Base-by-base conservation (phyloP, 73 alveolate species). In the Paramecium octaurelia region DNA sequence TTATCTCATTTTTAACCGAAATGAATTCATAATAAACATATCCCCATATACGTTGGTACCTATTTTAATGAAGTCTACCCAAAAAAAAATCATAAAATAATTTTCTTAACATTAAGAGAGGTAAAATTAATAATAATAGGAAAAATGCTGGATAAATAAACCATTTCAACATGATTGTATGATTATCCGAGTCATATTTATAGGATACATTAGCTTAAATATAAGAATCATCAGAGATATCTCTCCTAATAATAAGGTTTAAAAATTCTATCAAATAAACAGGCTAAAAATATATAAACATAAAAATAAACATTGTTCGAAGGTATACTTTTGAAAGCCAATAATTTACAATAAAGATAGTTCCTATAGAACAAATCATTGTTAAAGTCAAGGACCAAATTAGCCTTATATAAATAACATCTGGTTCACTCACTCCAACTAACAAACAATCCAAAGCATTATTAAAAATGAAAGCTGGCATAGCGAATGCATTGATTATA, bases 171-270 rank as follows among this genome's bases (percentile, higher is more conserved):
- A 16, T 2, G 4, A 40, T 40, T 40, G 23, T 0, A n/a, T 80
- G 91, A 7, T 3, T 44, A 1, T 14, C 2, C 11, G 91, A 44
- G 10, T 80, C 58, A 44, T 80, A 80, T 0, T 10, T 5, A 48
- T 44, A 80, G 12, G 76, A 20, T 40, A 80, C 91, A 80, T 80
- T 80, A 6, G 91, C 91, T 46, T 43, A 20, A 80, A 80, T 43
- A 8, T 27, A 80, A 8, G 48, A 3, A 23, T 31, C 35, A 4
- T 73, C 91, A 4, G 76, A 8, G 3, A 80, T 80, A 3, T n/a
- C 14, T 80, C 91, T 80, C 8, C 35, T 20, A 42, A 58, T 16
- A 7, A 80, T 18, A 18, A 80, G 91, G 11, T 21, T 23, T 35
- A n/a, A 3, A 21, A 80, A 80, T 80, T 48, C 75, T 11, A 80